phyloP scores from a whole-genome alignment of 2,329 filamentous ascomycete genomes.

The Hymenoscyphus infarciens region DNA sequence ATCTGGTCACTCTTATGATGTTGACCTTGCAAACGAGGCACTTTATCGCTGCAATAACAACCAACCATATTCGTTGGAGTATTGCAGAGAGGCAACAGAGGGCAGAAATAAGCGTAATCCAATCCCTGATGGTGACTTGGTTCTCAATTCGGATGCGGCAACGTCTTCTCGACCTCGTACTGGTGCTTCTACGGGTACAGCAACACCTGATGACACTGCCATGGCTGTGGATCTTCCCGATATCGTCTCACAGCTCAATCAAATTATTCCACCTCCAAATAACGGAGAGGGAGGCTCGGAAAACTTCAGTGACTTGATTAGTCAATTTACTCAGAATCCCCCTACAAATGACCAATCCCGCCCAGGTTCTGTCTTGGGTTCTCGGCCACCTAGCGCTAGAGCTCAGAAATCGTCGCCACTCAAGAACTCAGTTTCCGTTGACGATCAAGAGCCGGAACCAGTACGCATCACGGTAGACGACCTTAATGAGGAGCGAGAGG shows the following conservation, averaged over 20 bases:
- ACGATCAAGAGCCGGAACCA: slow-evolving; percentile 8
- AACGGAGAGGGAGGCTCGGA: slow-evolving; percentile 13
- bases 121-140: slow-evolving; percentile 59
- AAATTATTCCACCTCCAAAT: slow-evolving; percentile 11
- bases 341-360: neutral
- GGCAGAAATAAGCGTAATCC: slow-evolving; percentile 62
- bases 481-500: slow-evolving; percentile 69
- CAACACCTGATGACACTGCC: slow-evolving; percentile 30
- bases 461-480: slow-evolving; percentile 64
- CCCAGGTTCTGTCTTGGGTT: neutral
- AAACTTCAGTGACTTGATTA: slow-evolving; percentile 23
- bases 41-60: slow-evolving; percentile 77
- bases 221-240: slow-evolving; percentile 21
- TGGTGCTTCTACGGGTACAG: slow-evolving; percentile 29
- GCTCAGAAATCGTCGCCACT: slow-evolving; percentile 10
- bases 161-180: slow-evolving; percentile 31
- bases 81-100: slow-evolving; percentile 63
- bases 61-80: slow-evolving; percentile 59
- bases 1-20: slow-evolving; percentile 46
- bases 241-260: slow-evolving; percentile 22
- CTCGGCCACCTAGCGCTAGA: slow-evolving; percentile 2
- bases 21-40: slow-evolving; percentile 70
- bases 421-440: slow-evolving; percentile 8
- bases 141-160: slow-evolving; percentile 31
- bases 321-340: slow-evolving; percentile 13